phyloP scores from a whole-genome alignment of 345 rosid species.

The Boechera retrofracta region DNA sequence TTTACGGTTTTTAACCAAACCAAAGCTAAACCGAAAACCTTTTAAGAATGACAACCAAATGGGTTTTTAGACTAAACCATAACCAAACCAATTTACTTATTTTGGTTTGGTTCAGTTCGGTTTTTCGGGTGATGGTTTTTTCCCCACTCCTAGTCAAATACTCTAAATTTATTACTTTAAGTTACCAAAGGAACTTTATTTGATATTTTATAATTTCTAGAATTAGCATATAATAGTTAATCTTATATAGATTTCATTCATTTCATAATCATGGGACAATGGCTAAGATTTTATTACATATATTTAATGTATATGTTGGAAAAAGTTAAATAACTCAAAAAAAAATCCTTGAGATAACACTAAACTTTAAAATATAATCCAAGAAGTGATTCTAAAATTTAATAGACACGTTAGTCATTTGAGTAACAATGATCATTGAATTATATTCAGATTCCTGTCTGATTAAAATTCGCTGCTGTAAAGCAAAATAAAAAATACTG shows the following conservation, averaged over 20 bases:
- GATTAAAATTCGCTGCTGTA: background rate
- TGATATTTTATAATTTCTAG: background rate
- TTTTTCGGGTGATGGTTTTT: no score
- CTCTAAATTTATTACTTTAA: background rate
- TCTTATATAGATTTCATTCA: constrained; percentile 18
- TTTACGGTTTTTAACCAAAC: no score
- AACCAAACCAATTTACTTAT: no score
- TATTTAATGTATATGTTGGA: background rate
- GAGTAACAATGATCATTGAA: background rate
- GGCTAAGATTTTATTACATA: background rate
- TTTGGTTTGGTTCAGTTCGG: no score
- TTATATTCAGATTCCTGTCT: background rate
- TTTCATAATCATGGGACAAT: background rate
- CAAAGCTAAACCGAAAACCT: no score
- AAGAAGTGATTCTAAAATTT: background rate
- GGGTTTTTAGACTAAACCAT: no score
- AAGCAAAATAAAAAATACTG: no score
- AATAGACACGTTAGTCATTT: background rate
- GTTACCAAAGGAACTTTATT: background rate
- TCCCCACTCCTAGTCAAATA: background rate
- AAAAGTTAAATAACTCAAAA: background rate
- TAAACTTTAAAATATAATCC: background rate
- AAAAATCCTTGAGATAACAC: background rate
- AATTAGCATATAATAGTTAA: background rate
- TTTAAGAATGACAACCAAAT: no score